Evolutionary conservation across 2,329 filamentous ascomycete species (phyloP), one percentile per base, ranked within the genome.

Genomic region (Claviceps maximensis): DNA sequence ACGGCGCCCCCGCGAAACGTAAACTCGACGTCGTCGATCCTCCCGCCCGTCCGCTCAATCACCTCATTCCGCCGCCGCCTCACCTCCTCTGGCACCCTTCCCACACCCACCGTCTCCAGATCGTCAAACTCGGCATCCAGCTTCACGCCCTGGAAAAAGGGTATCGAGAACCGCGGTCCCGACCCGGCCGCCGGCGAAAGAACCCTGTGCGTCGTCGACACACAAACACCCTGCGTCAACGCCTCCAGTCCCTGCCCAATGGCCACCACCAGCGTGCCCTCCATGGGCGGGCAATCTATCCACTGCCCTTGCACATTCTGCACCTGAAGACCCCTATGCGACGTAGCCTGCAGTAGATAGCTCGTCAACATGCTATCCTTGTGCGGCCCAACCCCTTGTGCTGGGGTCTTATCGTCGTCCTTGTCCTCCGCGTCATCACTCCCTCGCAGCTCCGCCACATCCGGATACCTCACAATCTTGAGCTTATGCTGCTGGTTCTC

Each of bases 191-290:
- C 63, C 0, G 88, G 88, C 31, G 80, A 86, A n/a, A 93, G 73
- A 38, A 94, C 89, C 10, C 88, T 78, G 67, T 94, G 89, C 42
- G 88, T 93, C 2, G 89, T 94, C 57, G 81, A 79, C 58, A 84
- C 82, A 65, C 88, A 93, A 2, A 93, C 88, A 33, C 89, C 89
- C 56, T 81, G 81, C 21, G 89, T 94, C 58, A 95, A 70, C 4
- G 89, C 89, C 71, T 95, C 89, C 61, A 95, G 77, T 0, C 87
- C 89, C 68, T 94, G 89, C 0, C 89, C 89, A 60, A 95, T 89
- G 9, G 87, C 88, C 1, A 95, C 88, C 1, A 95, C 89, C 4
- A 94, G 76, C 48, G 89, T 93, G 2, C 84, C 85, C 21, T 75
- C 71, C 33, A 89, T 74, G 0, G 89, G 89, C 58, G 84, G 82